These are phyloP conservation scores for Rhodosporidiobolus sp. DNA, from an alignment of 768 basidiomycete genomes.

Conservation along the genomic window DNA sequence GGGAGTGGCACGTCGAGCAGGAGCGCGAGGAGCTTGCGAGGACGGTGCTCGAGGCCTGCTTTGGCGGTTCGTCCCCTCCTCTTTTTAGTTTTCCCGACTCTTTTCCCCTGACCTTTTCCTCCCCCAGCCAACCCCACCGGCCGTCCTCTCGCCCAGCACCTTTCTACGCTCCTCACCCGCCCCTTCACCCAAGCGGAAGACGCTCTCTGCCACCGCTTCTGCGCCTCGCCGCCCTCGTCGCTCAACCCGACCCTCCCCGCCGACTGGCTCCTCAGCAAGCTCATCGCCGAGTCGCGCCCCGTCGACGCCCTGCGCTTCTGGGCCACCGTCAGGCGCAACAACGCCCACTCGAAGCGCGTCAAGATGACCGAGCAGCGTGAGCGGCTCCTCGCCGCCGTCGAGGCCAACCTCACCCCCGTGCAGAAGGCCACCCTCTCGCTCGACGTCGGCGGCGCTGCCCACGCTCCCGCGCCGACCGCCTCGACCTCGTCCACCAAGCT, in stretches of 20 bases:
- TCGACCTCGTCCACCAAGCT: not conserved
- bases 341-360: not conserved
- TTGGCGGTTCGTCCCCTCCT: slow-evolving; percentile 24
- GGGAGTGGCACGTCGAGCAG: slow-evolving; percentile 19
- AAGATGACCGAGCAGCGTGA: slow-evolving; percentile 18
- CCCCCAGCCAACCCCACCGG: slow-evolving; percentile 23
- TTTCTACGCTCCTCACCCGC: slow-evolving; percentile 22
- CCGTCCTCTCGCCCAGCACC: slow-evolving; percentile 13
- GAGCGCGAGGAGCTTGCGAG: slow-evolving; percentile 12
- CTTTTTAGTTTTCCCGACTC: not conserved
- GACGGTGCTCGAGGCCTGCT: slow-evolving; percentile 27
- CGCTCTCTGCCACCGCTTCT: slow-evolving; percentile 24
- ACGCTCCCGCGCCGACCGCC: not conserved
- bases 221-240: slow-evolving; percentile 1
- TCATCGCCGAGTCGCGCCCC: slow-evolving; percentile 29
- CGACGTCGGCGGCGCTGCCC: slow-evolving; percentile 1
- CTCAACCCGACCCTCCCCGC: slow-evolving; percentile 9
- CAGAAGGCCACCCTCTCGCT: slow-evolving; percentile 21
- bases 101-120: not conserved
- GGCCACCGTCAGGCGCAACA: not conserved
- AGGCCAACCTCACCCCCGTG: slow-evolving; percentile 20
- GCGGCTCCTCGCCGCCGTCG: slow-evolving; percentile 24
- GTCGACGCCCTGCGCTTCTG: slow-evolving; percentile 34
- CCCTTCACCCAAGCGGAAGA: slow-evolving; percentile 26
- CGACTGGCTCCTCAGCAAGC: slow-evolving; percentile 37